These are phyloP conservation scores for Acanthamoeba healyi DNA, from an alignment of 208 protist species.

Conservation along the genomic window DNA sequence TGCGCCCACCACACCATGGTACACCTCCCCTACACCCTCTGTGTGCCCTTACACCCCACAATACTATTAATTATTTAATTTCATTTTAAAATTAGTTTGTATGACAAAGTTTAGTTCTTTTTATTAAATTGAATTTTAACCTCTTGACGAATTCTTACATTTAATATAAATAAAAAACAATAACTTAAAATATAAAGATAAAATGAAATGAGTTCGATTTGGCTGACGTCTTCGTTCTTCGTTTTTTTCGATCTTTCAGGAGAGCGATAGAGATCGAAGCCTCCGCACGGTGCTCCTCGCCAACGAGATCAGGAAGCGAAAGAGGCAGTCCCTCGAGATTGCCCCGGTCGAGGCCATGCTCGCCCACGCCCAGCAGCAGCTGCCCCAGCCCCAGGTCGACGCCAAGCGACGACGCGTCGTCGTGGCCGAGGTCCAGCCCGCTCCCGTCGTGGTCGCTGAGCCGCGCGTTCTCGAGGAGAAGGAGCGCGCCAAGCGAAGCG, in stretches of 20 bases:
- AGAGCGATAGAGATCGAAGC: slow-evolving; percentile 32
- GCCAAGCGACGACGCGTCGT: slow-evolving; percentile 15
- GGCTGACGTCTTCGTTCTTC: background rate
- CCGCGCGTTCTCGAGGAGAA: slow-evolving; percentile 7
- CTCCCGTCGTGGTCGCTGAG: background rate
- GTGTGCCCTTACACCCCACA: no score
- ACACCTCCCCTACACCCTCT: background rate
- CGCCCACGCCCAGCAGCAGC: background rate
- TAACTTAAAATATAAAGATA: background rate
- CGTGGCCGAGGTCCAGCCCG: background rate
- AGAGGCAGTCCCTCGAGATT: slow-evolving; percentile 4
- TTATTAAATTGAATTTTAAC: background rate
- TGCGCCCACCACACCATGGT: slow-evolving; percentile 47
- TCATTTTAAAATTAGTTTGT: background rate
- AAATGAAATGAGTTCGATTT: background rate
- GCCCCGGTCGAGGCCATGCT: background rate
- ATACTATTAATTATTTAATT: background rate
- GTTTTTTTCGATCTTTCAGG: slow-evolving; percentile 3
- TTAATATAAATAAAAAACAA: background rate
- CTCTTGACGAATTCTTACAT: background rate
- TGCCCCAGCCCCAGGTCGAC: background rate
- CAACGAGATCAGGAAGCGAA: slow-evolving; percentile 38
- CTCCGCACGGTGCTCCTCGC: slow-evolving; percentile 28
- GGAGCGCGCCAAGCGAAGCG: slow-evolving; percentile 65
- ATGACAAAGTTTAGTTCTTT: no score